Base-by-base conservation (phyloP, 2,329 filamentous ascomycete species). In the Bipolaris zeicola region DNA sequence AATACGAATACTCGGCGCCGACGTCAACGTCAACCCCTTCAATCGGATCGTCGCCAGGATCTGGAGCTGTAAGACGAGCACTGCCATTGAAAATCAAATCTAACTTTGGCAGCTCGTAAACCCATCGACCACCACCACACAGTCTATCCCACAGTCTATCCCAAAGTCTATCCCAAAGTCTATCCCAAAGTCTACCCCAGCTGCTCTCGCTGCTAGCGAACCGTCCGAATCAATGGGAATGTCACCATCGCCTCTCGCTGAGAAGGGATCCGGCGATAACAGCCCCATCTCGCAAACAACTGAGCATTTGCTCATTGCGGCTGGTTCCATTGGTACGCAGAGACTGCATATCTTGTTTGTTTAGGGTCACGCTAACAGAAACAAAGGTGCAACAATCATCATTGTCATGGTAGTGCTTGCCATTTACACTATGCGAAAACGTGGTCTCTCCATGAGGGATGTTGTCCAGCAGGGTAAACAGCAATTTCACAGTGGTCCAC, bases 261-360 rank as follows among this genome's bases (percentile, higher is more conserved):
- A 50, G 24, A 48, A 57, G 33, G 62, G 57, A 28, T 28, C 26
- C 33, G 61, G 61, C 31, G 55, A 60, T n/a, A 61, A 60, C 38
- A 56, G 62, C 22, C 67, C 41, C 13, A 56, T 77, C 31, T 76
- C 75, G 6, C 66, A 72, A 37, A 70, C 70, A 6, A 77, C 75
- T n/a, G 66, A 76, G 51, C 75, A 77, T 50, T 52, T 76, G 56
- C 70, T 77, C 28, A 77, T 77, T 26, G 75, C 75, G 50, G 75
- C 74, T 54, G 75, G 74, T 7, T 76, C 75, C n/a, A 77, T 77
- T 53, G 75, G 75, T 74, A 59, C 8, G 53, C 11, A 46, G 28
- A 53, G 3, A 13, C 10, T 14, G n/a, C 6, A 28, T 24, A 26
- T 6, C 26, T 22, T 11, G 8, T 18, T 14, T 22, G 6, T 14